A percentile compares a stretch with the other conserved stretches of the same genome.
Evolutionary conservation across 2,329 filamentous ascomycete species (phyloP).

Genomic region (Colletotrichum scovillei): DNA sequence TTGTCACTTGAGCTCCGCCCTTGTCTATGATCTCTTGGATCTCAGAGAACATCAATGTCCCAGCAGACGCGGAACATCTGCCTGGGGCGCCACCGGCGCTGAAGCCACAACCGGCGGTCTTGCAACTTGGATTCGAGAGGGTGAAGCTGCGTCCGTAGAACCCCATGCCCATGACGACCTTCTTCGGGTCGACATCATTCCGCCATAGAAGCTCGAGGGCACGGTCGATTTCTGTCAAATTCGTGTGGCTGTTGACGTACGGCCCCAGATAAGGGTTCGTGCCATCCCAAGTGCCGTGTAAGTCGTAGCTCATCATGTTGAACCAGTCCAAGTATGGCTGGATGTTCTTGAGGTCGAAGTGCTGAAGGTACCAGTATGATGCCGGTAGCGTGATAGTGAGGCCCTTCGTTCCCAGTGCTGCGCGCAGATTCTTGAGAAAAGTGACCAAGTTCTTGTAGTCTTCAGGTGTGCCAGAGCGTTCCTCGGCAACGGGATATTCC

Average conservation of each 20-base stretch:
- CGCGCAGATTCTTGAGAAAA: background rate
- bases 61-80: constrained; percentile 1
- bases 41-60: constrained; percentile 41
- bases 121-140: background rate
- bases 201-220: constrained; percentile 59
- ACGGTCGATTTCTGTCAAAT: constrained; percentile 57
- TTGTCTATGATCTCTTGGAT: constrained; percentile 39
- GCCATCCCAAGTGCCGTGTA: constrained; percentile 43
- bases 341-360: constrained; percentile 40
- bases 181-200: constrained; percentile 50
- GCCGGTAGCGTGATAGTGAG: constrained; percentile 36
- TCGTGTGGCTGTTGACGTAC: constrained; percentile 37
- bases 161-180: constrained; percentile 55
- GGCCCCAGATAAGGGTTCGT: constrained; percentile 22
- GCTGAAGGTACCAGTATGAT: constrained; percentile 43
- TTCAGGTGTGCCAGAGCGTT: too few relatives aligned
- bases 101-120: background rate
- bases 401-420: background rate
- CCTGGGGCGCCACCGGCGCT: background rate
- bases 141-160: constrained; percentile 51
- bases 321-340: constrained; percentile 49
- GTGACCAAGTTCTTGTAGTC: background rate
- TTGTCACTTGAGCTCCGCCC: background rate
- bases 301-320: constrained; percentile 45
- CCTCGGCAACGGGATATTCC: constrained; percentile 45